A percentile compares a stretch with the other conserved stretches of the same genome.
Conservation (phyloP, 2,329 filamentous ascomycete species). For the Uncinocarpus reesii region DNA sequence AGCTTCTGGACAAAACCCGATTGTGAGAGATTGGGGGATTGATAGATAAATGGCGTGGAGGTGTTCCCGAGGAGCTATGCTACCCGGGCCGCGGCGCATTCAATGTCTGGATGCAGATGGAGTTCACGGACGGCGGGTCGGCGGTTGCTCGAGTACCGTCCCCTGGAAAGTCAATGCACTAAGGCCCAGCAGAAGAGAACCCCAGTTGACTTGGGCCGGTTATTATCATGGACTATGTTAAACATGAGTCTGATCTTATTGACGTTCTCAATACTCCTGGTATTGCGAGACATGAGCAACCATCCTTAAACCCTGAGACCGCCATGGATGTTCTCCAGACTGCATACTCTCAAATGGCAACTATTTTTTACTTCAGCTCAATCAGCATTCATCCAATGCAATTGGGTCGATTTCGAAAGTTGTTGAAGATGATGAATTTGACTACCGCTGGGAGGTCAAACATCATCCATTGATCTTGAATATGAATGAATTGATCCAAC, state of each 20-base stretch:
- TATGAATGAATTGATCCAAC: conserved; percentile 33
- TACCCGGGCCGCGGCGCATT: conserved; percentile 17
- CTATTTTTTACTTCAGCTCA: conserved; percentile 35
- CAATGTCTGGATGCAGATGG: conserved; percentile 19
- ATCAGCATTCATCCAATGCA: conserved; percentile 24
- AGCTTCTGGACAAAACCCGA: neutral
- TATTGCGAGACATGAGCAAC: conserved; percentile 18
- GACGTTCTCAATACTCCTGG: conserved; percentile 23
- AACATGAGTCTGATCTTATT: conserved; percentile 18
- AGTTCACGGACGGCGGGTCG: conserved; percentile 7
- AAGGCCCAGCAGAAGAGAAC: conserved; percentile 18
- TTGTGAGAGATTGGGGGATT: neutral
- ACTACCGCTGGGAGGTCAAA: conserved; percentile 22
- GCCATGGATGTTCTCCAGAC: neutral
- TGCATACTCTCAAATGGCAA: conserved; percentile 37
- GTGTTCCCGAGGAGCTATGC: conserved; percentile 15
- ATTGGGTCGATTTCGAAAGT: conserved; percentile 26
- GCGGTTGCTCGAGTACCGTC: conserved; percentile 19
- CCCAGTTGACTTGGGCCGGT: conserved; percentile 23
- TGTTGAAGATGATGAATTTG: conserved; percentile 13
- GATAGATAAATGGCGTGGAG: neutral
- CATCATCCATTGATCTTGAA: conserved; percentile 33
- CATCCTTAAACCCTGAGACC: conserved; percentile 12
- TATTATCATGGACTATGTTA: conserved; percentile 29
- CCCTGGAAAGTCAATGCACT: conserved; percentile 15